Conservation (phyloP, 2,329 filamentous ascomycete species). For the Nigrospora oryzae region DNA sequence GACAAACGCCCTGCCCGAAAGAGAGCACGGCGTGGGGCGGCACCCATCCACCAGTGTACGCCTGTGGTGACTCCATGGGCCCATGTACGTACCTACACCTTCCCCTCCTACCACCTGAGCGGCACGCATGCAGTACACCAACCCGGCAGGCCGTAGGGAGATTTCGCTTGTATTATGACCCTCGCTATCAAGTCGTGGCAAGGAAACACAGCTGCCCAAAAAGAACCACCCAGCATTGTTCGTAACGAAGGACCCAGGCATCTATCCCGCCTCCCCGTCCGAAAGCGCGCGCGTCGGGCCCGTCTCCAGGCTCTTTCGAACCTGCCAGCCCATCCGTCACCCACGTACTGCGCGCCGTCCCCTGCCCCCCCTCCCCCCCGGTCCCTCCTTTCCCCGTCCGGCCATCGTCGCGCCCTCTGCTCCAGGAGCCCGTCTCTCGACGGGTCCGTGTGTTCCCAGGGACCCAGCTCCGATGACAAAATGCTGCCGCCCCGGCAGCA, state of each 20-base stretch:
- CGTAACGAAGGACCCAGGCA: not conserved
- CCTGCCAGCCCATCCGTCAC: no score
- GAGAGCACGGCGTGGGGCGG: not conserved
- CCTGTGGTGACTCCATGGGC: no score
- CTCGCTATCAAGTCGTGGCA: conserved; percentile 25
- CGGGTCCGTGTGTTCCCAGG: not conserved
- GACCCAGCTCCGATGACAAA: conserved; percentile 1
- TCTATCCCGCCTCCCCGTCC: not conserved
- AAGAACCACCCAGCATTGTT: not conserved
- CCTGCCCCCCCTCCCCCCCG: no score
- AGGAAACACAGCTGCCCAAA: conserved; percentile 10
- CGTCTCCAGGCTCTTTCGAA: not conserved
- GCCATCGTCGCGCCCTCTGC: not conserved
- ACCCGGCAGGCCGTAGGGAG: no score
- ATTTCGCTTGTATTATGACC: conserved; percentile 22
- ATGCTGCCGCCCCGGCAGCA: conserved; percentile 2
- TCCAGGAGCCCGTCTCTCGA: not conserved
- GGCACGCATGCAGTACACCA: no score
- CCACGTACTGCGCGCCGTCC: no score
- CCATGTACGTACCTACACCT: no score
- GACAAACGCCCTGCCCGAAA: not conserved
- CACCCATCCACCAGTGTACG: no score
- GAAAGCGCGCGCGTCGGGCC: not conserved
- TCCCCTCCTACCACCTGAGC: no score
- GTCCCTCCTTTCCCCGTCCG: no score